A percentile compares a stretch with the other conserved stretches of the same genome.
Conservation (phyloP, 345 rosid species). For the Carallia pectinifolia region DNA sequence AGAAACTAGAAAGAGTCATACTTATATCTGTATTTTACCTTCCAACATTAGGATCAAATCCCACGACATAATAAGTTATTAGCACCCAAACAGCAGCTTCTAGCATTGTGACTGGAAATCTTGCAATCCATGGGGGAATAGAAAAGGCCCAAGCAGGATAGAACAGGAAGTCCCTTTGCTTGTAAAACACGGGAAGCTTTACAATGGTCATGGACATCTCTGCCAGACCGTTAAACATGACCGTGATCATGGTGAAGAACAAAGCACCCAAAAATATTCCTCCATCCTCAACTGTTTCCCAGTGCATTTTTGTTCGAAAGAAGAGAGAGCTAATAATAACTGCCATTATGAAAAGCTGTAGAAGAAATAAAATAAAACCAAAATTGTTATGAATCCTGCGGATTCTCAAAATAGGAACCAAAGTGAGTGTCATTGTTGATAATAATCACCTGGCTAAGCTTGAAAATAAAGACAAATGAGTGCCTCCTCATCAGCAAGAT, state of each 20-base stretch:
- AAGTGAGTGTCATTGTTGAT: not conserved
- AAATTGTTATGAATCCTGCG: not conserved
- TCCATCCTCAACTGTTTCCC: constrained; percentile 43
- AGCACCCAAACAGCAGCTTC: constrained; percentile 64
- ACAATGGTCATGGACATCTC: constrained; percentile 71
- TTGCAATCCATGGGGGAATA: constrained; percentile 74
- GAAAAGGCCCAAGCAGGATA: constrained; percentile 81
- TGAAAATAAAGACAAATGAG: constrained; percentile 42
- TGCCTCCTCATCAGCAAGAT: constrained; percentile 56
- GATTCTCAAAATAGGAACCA: not conserved
- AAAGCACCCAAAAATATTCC: constrained; percentile 53
- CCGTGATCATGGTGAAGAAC: constrained; percentile 47
- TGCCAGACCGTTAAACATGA: constrained; percentile 69
- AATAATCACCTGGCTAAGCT: constrained; percentile 43
- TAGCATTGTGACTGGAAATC: constrained; percentile 58
- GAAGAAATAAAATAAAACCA: not conserved
- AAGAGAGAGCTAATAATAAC: constrained; percentile 23
- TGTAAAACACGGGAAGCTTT: constrained; percentile 84
- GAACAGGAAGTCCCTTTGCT: constrained; percentile 69
- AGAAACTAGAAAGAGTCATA: not conserved
- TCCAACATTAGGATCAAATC: constrained; percentile 72
- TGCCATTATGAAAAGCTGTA: constrained; percentile 32
- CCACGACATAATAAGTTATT: constrained; percentile 64
- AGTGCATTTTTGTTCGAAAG: constrained; percentile 32
- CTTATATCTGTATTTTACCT: constrained; percentile 39